These are phyloP conservation scores for Medicago ruthenica DNA, from an alignment of 306 rosid genomes.

Conservation along the genomic window DNA sequence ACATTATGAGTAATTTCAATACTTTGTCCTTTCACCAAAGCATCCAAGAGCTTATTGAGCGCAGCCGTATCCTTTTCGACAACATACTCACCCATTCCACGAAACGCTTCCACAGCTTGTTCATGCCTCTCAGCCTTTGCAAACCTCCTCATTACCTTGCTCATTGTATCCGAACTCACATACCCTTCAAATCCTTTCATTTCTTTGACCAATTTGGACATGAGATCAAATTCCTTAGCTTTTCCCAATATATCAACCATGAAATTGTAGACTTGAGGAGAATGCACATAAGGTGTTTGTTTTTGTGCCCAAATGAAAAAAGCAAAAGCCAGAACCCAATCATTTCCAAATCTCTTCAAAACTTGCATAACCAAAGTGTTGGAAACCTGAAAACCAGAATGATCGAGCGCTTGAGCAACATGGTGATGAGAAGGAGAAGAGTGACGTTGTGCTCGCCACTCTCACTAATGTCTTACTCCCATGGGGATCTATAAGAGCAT, in stretches of 20 bases:
- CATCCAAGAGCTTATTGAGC: constrained; percentile 64
- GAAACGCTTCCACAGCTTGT: constrained; percentile 71
- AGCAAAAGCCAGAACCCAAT: constrained; percentile 72
- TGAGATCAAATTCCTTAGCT: constrained; percentile 45
- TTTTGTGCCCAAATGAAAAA: constrained; percentile 79
- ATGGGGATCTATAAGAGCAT: no score
- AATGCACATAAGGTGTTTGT: constrained; percentile 71
- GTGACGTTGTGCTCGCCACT: no score
- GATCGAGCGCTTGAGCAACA: constrained; percentile 57
- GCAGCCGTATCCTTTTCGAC: constrained; percentile 53
- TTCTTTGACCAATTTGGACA: constrained; percentile 79
- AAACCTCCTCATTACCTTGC: constrained; percentile 65
- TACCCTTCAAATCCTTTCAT: constrained; percentile 57
- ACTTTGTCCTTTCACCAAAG: constrained; percentile 68
- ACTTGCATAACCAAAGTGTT: constrained; percentile 54
- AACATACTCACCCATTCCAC: constrained; percentile 52
- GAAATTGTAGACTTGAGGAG: constrained; percentile 52
- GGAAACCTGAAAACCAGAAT: constrained; percentile 47
- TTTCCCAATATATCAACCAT: constrained; percentile 79
- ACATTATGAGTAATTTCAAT: constrained; percentile 70
- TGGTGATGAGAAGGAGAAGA: constrained; percentile 48
- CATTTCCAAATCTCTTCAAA: constrained; percentile 66
- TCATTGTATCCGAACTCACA: constrained; percentile 64
- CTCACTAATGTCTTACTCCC: no score
- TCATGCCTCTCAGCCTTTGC: constrained; percentile 53